These are phyloP conservation scores for Omphalotus guepiniiformis DNA, from an alignment of 768 basidiomycete species.

Conservation along the genomic window DNA sequence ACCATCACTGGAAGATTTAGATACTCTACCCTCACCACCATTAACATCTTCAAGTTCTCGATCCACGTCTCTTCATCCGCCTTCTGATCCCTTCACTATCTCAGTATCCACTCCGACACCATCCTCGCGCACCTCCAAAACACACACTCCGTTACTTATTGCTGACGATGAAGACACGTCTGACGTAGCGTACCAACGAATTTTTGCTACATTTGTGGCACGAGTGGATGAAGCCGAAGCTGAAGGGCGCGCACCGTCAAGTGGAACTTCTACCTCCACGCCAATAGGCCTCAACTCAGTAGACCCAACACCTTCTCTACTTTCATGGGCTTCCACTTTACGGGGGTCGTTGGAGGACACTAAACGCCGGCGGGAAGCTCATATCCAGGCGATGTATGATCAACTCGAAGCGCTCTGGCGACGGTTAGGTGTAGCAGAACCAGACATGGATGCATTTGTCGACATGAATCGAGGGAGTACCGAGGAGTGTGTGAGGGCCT, in stretches of 20 bases:
- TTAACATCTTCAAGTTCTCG: constrained; percentile 28
- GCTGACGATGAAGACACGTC: constrained; percentile 25
- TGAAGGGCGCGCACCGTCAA: constrained; percentile 35
- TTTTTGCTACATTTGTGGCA: constrained; percentile 60
- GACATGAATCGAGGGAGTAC: constrained; percentile 82
- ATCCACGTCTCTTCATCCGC: constrained; percentile 23
- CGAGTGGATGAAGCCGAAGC: constrained; percentile 56
- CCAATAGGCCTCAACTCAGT: constrained; percentile 66
- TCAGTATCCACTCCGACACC: constrained; percentile 38
- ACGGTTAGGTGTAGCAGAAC: constrained; percentile 74
- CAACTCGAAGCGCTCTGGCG: constrained; percentile 89
- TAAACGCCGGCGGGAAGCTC: constrained; percentile 70
- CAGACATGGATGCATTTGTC: constrained; percentile 89
- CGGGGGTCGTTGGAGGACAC: constrained; percentile 61
- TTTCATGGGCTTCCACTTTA: constrained; percentile 63
- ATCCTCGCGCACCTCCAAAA: constrained; percentile 39
- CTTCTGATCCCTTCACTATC: constrained; percentile 33
- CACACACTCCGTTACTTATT: constrained; percentile 34
- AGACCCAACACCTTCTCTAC: constrained; percentile 71
- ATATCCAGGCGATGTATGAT: constrained; percentile 93
- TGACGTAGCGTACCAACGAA: constrained; percentile 49
- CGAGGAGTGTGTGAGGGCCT: constrained; percentile 70
- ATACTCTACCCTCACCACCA: constrained; percentile 25
- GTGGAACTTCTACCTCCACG: constrained; percentile 24
- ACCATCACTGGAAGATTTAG: constrained; percentile 48